A percentile compares a stretch with the other conserved stretches of the same genome.
phyloP scores from a whole-genome alignment of 176 grass and related monocot species.

The Triticum urartu region DNA sequence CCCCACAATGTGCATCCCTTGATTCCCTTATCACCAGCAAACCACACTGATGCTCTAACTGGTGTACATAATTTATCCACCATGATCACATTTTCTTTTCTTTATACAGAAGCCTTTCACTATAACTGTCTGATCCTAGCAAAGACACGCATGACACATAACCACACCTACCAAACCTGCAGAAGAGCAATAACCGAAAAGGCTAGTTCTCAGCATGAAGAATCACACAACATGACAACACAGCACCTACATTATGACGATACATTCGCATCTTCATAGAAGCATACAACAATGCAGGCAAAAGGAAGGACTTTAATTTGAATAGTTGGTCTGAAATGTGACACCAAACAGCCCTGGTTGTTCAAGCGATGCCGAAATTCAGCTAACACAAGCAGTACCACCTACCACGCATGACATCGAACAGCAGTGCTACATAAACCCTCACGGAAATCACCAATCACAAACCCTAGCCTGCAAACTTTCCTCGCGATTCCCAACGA shows the following conservation, averaged over 20 bases:
- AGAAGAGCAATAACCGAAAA: neutral
- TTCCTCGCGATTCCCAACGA: neutral
- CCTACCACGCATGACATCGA: neutral
- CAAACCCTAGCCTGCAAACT: neutral
- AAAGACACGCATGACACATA: neutral
- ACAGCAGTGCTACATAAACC: slow-evolving; percentile 2
- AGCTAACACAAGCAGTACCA: neutral
- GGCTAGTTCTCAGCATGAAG: neutral
- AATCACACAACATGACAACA: neutral
- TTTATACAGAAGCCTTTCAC: neutral
- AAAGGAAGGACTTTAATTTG: neutral
- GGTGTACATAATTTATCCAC: neutral
- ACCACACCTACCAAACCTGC: neutral
- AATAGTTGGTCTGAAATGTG: neutral
- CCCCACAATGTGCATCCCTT: too few species aligned
- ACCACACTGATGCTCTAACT: neutral
- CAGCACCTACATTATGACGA: neutral
- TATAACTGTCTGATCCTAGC: neutral
- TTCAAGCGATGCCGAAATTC: neutral
- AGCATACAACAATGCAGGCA: slow-evolving; percentile 2
- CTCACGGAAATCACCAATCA: slow-evolving; percentile 1
- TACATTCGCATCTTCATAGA: neutral
- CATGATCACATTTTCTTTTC: neutral
- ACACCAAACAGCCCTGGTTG: neutral
- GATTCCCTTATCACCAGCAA: neutral